Evolutionary conservation across 2,329 filamentous ascomycete genomes (phyloP), one percentile per base, ranked within the genome.

Genomic region (Beauveria sp.): DNA sequence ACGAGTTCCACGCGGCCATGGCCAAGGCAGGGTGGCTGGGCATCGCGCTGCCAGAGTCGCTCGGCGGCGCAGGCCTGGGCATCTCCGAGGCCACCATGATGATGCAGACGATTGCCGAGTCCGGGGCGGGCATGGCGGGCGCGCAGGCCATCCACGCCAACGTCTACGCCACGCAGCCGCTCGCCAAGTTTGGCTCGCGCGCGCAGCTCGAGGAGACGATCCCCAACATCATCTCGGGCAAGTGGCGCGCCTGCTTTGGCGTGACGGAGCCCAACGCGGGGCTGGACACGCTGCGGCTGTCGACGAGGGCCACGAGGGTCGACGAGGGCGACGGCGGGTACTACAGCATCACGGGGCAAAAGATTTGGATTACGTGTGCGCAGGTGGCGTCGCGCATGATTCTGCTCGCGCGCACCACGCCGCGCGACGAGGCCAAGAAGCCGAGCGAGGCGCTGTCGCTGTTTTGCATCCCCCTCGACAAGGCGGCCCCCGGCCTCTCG

Each of bases 301-400:
- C 79, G 45, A 93, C 90, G 0, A 74, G 76, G 6, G 90, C 90
- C 0, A 80, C 73, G 34, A 83, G 80, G 66, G 68, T 64, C 14
- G 43, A 22, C 16, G 83, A 83, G 16, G 80, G 18, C 16, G 83
- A 83, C 18, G 80, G 77, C 22, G 10, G 22, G 12, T 1, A 18
- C 4, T 96, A 93, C 70, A 78, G 75, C 1, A 80, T 96, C 12
- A 84, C 84, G 0, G 90, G 91, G 0, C 89, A 93, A 71, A 96
- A 96, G 76, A 93, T 93, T 60, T 96, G 91, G 91, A 96, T 95
- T 60, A 90, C 90, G 0, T 93, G 86, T 59, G 91, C 91, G 0
- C 90, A 96, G 71, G 88, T 93, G 0, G 90, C 91, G 0, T 81
- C 82, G 4, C 90, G 91, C 68, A 96, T 96, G 90, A 87, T 96